A percentile compares a stretch with the other conserved stretches of the same genome.
Conservation (phyloP, 164 flowering plant genomes). For the Liriodendron chinense region DNA sequence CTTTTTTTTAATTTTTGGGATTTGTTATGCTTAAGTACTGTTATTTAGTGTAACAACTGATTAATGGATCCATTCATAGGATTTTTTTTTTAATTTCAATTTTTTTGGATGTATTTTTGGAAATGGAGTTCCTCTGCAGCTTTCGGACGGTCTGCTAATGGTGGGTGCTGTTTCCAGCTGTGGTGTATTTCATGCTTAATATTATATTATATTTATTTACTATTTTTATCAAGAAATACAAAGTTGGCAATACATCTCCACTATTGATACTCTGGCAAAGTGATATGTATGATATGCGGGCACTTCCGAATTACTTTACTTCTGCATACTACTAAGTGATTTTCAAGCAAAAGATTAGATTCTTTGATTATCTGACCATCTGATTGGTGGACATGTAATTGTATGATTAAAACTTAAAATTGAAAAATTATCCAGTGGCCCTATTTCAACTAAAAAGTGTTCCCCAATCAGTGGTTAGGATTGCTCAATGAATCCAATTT, state of each 20-base stretch:
- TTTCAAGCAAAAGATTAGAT: too few relatives aligned
- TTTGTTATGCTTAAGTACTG: constrained; percentile 2
- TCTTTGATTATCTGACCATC: too few relatives aligned
- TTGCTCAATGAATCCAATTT: too few relatives aligned
- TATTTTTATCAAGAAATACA: not conserved
- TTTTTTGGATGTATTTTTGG: not conserved
- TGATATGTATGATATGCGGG: not conserved
- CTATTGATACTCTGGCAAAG: not conserved
- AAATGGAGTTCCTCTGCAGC: not conserved
- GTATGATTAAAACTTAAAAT: too few relatives aligned
- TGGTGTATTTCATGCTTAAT: not conserved
- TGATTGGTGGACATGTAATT: not conserved
- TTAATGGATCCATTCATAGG: not conserved
- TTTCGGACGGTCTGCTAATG: not conserved
- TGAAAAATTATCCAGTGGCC: not conserved
- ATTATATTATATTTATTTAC: not conserved
- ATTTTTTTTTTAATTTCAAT: not conserved
- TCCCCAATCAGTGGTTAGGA: too few relatives aligned
- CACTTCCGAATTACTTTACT: too few relatives aligned
- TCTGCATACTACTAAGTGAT: too few relatives aligned
- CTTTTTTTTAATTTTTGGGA: not conserved
- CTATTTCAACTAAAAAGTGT: too few relatives aligned
- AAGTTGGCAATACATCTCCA: too few relatives aligned
- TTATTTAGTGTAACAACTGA: constrained; percentile 14
- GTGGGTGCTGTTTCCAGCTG: constrained; percentile 4